These are phyloP conservation scores for Boletus semigastroideus DNA, from an alignment of 1,284 basidiomycete genomes.

Conservation along the genomic window DNA sequence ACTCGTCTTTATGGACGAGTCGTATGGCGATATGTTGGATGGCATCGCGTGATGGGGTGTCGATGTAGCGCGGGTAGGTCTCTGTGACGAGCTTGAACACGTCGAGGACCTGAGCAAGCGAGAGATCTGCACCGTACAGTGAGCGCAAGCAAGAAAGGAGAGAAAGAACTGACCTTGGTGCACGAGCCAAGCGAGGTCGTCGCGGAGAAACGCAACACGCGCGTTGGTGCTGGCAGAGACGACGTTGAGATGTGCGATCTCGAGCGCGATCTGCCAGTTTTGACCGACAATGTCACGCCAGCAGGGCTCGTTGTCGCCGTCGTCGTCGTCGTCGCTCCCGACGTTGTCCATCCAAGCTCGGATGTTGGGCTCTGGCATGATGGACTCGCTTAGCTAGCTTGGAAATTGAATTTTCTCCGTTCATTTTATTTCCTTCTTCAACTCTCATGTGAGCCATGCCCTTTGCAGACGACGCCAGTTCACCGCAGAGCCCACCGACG, in stretches of 20 bases:
- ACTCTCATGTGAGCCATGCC: not conserved
- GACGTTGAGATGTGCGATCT: constrained; percentile 50
- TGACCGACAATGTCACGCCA: constrained; percentile 46
- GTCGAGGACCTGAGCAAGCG: constrained; percentile 63
- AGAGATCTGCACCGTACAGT: constrained; percentile 49
- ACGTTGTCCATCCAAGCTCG: not conserved
- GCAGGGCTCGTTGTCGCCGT: constrained; percentile 1
- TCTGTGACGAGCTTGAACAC: constrained; percentile 71
- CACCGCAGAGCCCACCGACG: not conserved
- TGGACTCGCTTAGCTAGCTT: not conserved
- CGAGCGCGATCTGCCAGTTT: constrained; percentile 58
- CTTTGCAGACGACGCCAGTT: not conserved
- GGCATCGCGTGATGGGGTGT: constrained; percentile 66
- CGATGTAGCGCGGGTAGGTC: constrained; percentile 77
- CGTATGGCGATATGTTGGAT: constrained; percentile 66
- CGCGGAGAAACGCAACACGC: constrained; percentile 59
- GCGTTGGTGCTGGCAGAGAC: constrained; percentile 53
- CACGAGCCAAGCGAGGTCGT: constrained; percentile 59
- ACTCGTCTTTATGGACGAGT: constrained; percentile 59
- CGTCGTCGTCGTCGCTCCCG: constrained; percentile 16
- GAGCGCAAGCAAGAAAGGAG: not conserved
- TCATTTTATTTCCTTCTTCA: not conserved
- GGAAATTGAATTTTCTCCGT: not conserved
- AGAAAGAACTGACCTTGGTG: constrained; percentile 49
- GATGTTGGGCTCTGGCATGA: not conserved